Percentiles rank a stretch among this genome's conserved stretches.
phyloP scores from a whole-genome alignment of 257 asterid genomes.

The Lavandula angustifolia region DNA sequence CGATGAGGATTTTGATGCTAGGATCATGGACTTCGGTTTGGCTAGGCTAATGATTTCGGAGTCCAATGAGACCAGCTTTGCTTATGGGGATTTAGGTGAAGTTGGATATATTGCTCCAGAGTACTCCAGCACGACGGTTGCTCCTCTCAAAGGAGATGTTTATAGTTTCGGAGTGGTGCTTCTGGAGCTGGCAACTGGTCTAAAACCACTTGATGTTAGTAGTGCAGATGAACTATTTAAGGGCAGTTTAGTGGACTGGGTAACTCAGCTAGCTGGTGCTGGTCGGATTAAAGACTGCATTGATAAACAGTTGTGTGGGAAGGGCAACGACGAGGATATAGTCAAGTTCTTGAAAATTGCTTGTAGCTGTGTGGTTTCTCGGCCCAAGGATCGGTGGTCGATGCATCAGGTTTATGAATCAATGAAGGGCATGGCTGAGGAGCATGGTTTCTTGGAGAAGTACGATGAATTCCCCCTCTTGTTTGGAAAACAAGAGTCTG shows the following conservation, averaged over 20 bases:
- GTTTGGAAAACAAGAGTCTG: slow-evolving; percentile 42
- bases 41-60: slow-evolving; percentile 64
- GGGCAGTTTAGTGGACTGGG: slow-evolving; percentile 71
- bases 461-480: slow-evolving; percentile 60
- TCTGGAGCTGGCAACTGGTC: slow-evolving; percentile 64
- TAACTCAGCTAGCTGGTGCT: slow-evolving; percentile 39
- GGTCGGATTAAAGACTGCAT: slow-evolving; percentile 52
- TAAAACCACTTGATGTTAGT: slow-evolving; percentile 53
- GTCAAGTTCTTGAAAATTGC: slow-evolving; percentile 52
- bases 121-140: slow-evolving; percentile 67
- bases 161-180: slow-evolving; percentile 81
- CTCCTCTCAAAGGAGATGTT: slow-evolving; percentile 76
- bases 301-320: slow-evolving; percentile 45
- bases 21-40: slow-evolving; percentile 68
- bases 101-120: slow-evolving; percentile 83
- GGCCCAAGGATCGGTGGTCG: slow-evolving; percentile 64
- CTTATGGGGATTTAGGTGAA: slow-evolving; percentile 71
- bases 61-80: slow-evolving; percentile 56
- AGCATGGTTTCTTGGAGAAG: slow-evolving; percentile 52
- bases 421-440: slow-evolving; percentile 56
- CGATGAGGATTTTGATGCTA: slow-evolving; percentile 62
- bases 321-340: slow-evolving; percentile 54
- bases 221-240: slow-evolving; percentile 49
- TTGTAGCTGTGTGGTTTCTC: slow-evolving; percentile 53
- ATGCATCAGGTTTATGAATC: slow-evolving; percentile 60